These are phyloP conservation scores for Alternaria panax DNA, from an alignment of 2,329 filamentous ascomycete genomes.

Conservation along the genomic window DNA sequence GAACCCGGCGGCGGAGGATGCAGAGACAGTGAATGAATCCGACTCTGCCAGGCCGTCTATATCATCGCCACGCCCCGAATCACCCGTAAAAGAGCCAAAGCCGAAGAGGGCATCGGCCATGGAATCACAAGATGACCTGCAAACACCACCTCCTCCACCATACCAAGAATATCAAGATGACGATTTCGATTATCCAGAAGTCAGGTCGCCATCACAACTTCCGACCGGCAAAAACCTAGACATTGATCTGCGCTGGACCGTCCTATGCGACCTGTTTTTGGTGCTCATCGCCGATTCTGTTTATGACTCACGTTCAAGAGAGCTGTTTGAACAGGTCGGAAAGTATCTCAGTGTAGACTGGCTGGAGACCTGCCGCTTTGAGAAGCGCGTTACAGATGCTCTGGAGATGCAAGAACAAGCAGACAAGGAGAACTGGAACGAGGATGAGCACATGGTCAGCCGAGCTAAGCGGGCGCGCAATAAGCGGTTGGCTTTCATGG, in stretches of 20 bases:
- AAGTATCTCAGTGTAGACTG: slow-evolving; percentile 81
- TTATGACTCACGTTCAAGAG: slow-evolving; percentile 88
- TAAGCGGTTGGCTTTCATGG: slow-evolving; percentile 91
- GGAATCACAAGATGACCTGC: slow-evolving; percentile 41
- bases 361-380: slow-evolving; percentile 95
- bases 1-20: slow-evolving; percentile 79
- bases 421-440: slow-evolving; percentile 97
- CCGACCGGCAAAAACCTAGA: slow-evolving; percentile 84
- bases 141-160: slow-evolving; percentile 62
- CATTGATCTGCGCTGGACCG: slow-evolving; percentile 95
- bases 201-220: slow-evolving; percentile 82
- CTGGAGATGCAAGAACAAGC: slow-evolving; percentile 97
- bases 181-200: slow-evolving; percentile 78
- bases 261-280: slow-evolving; percentile 93
- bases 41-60: slow-evolving; percentile 46
- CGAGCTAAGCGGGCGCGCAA: slow-evolving; percentile 83
- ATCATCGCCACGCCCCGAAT: slow-evolving; percentile 42
- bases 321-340: slow-evolving; percentile 83
- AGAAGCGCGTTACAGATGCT: slow-evolving; percentile 95
- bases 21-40: slow-evolving; percentile 20
- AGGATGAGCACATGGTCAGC: slow-evolving; percentile 89
- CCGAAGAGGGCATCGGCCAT: slow-evolving; percentile 43
- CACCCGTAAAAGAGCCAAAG: slow-evolving; percentile 28
- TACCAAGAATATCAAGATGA: slow-evolving; percentile 70
- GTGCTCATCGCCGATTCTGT: slow-evolving; percentile 94